Base-by-base conservation (phyloP, 2,329 filamentous ascomycete genomes). In the Botrytis galanthina region DNA sequence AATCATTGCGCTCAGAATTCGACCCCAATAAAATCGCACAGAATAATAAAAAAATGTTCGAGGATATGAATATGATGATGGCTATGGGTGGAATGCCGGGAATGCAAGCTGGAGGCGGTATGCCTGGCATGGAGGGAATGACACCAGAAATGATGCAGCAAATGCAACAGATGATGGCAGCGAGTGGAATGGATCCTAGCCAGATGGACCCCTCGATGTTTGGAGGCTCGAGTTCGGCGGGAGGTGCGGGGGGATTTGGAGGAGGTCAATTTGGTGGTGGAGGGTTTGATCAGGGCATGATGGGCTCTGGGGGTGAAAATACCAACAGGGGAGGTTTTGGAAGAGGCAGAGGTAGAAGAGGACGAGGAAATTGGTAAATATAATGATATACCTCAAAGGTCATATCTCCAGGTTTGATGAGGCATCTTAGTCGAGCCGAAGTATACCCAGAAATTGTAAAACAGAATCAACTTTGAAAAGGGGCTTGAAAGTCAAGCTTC, bases 41-140 rank as follows among this genome's bases (percentile, higher is more conserved):
- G 71, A 90, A 87, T 76, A 89, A 89, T 78, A 95, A 97, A 83
- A 97, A 95, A 85, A 93, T 91, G 88, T 88, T 91, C 83, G 89
- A 91, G 75, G 89, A 91, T 59, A 88, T 91, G 83, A 88, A 88
- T 78, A 90, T 91, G 88, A 90, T 91, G 88, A 91, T 91, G 88
- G 78, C 77, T 18, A 87, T 88, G 83, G 82, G 83, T 76, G 83
- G 82, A 64, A 86, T 87, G 84, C 81, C 82, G 0, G 83, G 83
- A 10, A 82, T 83, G 78, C 77, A 78, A 37, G 79, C 79, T 35
- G 80, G 76, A 16, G 82, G 81, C 6, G 83, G 80, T 32, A 88
- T 89, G 84, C 78, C 85, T 0, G 87, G 87, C 5, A 89, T 90
- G 87, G 89, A 91, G 37, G 88, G 87, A n/a, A 88, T 91, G 81